phyloP scores from a whole-genome alignment of 2,329 filamentous ascomycete species.

The Purpureocillium lavendulum region DNA sequence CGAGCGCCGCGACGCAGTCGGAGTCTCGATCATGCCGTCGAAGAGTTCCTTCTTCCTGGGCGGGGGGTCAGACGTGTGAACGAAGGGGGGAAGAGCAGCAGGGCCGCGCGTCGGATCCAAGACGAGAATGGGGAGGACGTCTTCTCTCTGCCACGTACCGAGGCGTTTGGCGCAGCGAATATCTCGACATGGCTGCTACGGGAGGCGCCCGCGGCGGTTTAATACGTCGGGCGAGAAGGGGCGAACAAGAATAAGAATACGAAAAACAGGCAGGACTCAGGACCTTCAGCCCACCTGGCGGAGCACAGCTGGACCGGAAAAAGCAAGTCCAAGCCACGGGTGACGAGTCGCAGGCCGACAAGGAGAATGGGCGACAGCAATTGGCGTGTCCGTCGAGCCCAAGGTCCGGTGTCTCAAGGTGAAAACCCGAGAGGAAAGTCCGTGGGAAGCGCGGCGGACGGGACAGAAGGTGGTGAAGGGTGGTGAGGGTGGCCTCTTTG shows the following conservation, averaged over 20 bases:
- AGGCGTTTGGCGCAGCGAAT: conserved; percentile 22
- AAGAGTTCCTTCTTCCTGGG: conserved; percentile 53
- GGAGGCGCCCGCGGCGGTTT: background rate
- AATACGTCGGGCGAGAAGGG: background rate
- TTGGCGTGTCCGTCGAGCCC: background rate
- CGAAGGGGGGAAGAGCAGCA: background rate
- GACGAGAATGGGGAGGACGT: background rate
- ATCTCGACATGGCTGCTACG: conserved; percentile 14
- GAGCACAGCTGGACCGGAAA: background rate
- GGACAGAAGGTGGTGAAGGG: background rate
- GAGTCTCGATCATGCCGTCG: conserved; percentile 53
- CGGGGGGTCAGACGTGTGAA: conserved; percentile 6
- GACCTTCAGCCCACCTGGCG: background rate
- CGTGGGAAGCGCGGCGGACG: background rate
- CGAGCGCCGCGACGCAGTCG: conserved; percentile 28
- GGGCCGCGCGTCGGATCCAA: background rate
- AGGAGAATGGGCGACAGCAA: background rate
- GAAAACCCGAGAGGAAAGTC: background rate
- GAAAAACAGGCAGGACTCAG: too few species aligned
- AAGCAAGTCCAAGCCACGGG: background rate
- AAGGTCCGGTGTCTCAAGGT: background rate
- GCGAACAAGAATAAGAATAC: conserved; percentile 1
- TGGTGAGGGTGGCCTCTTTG: conserved; percentile 1
- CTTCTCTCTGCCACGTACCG: conserved; percentile 15
- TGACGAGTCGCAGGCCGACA: background rate